Percentiles rank a stretch among this genome's conserved stretches.
phyloP scores from a whole-genome alignment of 768 basidiomycete species.

The Candolleomyces efflorescens region DNA sequence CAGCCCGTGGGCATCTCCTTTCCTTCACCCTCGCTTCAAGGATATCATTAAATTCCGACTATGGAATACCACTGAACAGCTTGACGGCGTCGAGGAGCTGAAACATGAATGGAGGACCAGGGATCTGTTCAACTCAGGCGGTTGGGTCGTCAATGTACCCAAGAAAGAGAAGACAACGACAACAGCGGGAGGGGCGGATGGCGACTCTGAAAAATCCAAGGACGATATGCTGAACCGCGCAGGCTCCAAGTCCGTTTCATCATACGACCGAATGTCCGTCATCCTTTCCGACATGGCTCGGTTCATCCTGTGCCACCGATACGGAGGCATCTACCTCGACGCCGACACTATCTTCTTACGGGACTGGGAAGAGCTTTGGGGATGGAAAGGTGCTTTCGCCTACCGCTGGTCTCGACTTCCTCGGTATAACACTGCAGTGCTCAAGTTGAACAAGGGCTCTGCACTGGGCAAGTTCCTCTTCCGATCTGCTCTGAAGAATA shows the following conservation, averaged over 20 bases:
- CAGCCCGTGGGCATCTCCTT: slow-evolving; percentile 94
- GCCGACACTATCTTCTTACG: slow-evolving; percentile 94
- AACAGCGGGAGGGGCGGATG: slow-evolving; percentile 15
- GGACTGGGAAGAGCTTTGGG: slow-evolving; percentile 99
- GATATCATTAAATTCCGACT: slow-evolving; percentile 92
- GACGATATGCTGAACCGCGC: slow-evolving; percentile 62
- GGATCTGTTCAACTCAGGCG: slow-evolving; percentile 86
- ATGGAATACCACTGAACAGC: slow-evolving; percentile 98
- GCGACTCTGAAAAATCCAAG: slow-evolving; percentile 22
- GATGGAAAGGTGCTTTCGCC: slow-evolving; percentile 94
- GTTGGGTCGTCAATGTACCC: slow-evolving; percentile 61
- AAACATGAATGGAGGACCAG: slow-evolving; percentile 85
- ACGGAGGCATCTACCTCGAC: slow-evolving; percentile 95
- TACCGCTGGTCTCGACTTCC: slow-evolving; percentile 93
- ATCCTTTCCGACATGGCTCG: slow-evolving; percentile 96
- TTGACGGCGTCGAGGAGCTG: slow-evolving; percentile 88
- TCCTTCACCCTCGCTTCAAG: slow-evolving; percentile 89
- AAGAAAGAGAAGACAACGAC: slow-evolving; percentile 1
- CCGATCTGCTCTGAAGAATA: slow-evolving; percentile 90
- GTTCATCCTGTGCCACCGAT: slow-evolving; percentile 95
- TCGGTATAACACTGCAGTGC: slow-evolving; percentile 95
- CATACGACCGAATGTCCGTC: slow-evolving; percentile 89
- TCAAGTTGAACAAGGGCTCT: slow-evolving; percentile 89
- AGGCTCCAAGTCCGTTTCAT: slow-evolving; percentile 79
- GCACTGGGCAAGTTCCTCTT: slow-evolving; percentile 93